Evolutionary conservation across 176 grass and related monocot species (phyloP), one percentile per base, ranked within the genome.

Genomic region (Raddia distichophylla): DNA sequence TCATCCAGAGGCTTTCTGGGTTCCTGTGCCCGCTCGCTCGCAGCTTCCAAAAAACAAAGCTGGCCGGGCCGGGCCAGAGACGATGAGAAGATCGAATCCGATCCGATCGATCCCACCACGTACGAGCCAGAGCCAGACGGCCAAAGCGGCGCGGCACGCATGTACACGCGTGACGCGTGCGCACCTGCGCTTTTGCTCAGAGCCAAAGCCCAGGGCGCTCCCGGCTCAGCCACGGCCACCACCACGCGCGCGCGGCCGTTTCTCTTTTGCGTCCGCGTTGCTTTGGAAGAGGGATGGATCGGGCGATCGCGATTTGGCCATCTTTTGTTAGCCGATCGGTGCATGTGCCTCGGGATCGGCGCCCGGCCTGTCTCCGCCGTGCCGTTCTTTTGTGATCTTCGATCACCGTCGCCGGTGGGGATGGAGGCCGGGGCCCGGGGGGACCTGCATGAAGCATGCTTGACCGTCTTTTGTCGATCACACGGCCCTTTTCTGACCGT

Each of bases 41-140:
- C 40, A 34, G 59, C 71, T 75, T 67, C 71, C 37, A 58, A 67
- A 51, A 44, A 71, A 3, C 73, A 67, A 67, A 67, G 60, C 81
- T 8, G 49, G 47, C 33, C 52, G 5, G 64, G 44, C 35, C 34
- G 11, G 9, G 0, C 4, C 52, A 6, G 32, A 74, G 72, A 57
- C 58, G 45, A 78, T n/a, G 52, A 46, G 53, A 54, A 14, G 62
- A 73, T 51, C 69, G 47, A 32, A 60, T 60, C 58, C 60, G 76
- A 81, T 53, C 54, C 40, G 67, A 71, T 82, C 18, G 79, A 60
- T 50, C 67, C 65, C 78, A 75, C 73, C 12, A 16, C 42, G 17
- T 45, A 10, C 47, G 20, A 71, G 68, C n/a, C 8, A 40, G 37
- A 40, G 37, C 27, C 37, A 5, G 37, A 40, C 37, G 0, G 37